These are phyloP conservation scores for Talaromyces wortmannii DNA, from an alignment of 495 filamentous ascomycete species.

Conservation along the genomic window DNA sequence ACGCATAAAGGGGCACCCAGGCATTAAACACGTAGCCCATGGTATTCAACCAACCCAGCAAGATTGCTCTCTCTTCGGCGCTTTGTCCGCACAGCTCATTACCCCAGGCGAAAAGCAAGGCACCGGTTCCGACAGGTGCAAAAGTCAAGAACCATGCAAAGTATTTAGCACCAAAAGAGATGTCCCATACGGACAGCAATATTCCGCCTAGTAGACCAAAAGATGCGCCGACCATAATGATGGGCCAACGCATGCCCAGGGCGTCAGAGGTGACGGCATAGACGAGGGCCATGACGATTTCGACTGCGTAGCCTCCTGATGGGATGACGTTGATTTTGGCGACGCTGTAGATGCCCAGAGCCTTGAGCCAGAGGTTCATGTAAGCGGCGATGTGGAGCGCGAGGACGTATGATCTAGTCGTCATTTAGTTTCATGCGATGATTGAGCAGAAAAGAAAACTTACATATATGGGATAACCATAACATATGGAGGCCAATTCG, in stretches of 20 bases:
- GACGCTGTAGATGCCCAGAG: neutral
- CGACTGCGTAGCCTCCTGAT: conserved; percentile 32
- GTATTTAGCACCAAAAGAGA: neutral
- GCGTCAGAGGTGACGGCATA: neutral
- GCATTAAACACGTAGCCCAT: conserved; percentile 6
- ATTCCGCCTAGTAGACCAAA: neutral
- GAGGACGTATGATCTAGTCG: conserved; percentile 1
- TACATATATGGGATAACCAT: neutral
- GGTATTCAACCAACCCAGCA: conserved; percentile 4
- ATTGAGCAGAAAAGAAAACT: neutral
- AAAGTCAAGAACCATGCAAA: conserved; percentile 3
- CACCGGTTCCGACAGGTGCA: neutral
- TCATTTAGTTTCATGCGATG: neutral
- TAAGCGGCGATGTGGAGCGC: neutral
- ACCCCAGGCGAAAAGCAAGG: neutral
- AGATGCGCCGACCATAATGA: neutral
- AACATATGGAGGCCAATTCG: neutral
- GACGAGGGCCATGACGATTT: conserved; percentile 19
- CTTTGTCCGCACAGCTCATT: conserved; percentile 7
- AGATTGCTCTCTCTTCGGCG: conserved; percentile 2
- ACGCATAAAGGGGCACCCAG: neutral
- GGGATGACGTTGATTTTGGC: conserved; percentile 32
- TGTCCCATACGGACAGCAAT: conserved; percentile 1
- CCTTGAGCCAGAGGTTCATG: conserved; percentile 28
- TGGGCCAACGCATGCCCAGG: neutral